Base-by-base conservation (phyloP, 495 filamentous ascomycete species). In the Tuber borchii region DNA sequence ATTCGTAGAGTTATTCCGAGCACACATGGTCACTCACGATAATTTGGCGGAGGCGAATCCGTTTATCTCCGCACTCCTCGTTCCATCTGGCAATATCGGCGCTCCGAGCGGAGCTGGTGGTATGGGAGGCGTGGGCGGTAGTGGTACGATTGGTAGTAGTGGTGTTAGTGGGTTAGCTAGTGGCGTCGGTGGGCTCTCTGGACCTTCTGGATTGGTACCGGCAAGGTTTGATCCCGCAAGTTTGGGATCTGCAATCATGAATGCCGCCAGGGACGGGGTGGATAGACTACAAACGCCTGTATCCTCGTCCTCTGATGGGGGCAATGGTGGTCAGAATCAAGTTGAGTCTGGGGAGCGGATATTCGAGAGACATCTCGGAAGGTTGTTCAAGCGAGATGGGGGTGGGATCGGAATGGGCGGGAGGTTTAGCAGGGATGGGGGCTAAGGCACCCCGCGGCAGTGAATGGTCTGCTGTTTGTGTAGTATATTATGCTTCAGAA, bases 281-380 rank as follows among this genome's bases (percentile, higher is more conserved):
- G 94, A 97, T 84, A 87, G 93, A 69, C 91, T 97, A 81, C 92
- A 92, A 16, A 92, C 89, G 1, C 88, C 90, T 12, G 87, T 84
- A 22, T 84, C 87, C 7, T 83, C 83, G 74, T 78, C 81, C 37
- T 77, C 83, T 72, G 82, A 82, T 31, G 76, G 76, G 48, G 74
- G 77, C 19, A 84, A 84, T 46, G 85, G 83, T 68, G 84, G 79
- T 12, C 84, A 84, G 31, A 65, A 65, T 19, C 56, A 65, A 12
- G 34, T 31, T 34, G 84, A 87, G 10, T 87, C 86, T 6, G 91
- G 91, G 61, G 86, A 98, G 84, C 95, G 96, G 2, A 97, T 95
- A 84, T 97, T 98, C 86, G 97, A 98, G 86, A 89, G 91, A 71
- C 85, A 92, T 84, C 91, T 99, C 83, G 95, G 95, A 4, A 97